Evolutionary conservation across 257 asterid species (phyloP).

Genomic region (Plantago ovata): DNA sequence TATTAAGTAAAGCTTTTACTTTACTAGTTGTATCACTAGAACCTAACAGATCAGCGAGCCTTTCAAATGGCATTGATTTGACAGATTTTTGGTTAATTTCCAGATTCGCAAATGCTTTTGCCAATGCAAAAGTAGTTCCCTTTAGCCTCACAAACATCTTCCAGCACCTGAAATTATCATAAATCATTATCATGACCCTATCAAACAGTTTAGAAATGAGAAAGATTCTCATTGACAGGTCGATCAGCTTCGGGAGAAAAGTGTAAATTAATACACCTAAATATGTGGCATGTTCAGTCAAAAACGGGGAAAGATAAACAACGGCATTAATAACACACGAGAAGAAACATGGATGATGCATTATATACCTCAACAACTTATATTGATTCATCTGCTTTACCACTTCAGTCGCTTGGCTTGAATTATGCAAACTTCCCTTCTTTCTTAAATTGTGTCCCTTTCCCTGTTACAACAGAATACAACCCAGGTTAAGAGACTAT

Average conservation of each 20-base stretch:
- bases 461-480: too few relatives aligned
- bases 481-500: too few relatives aligned
- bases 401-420: too few relatives aligned
- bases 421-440: conserved; percentile 4
- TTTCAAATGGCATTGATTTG: conserved; percentile 85
- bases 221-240: neutral
- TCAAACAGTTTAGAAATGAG: neutral
- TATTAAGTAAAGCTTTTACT: conserved; percentile 70
- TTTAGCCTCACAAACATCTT: conserved; percentile 14
- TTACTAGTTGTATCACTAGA: conserved; percentile 55
- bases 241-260: neutral
- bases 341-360: too few relatives aligned
- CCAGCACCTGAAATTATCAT: too few relatives aligned
- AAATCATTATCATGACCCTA: too few relatives aligned
- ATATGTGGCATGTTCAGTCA: neutral
- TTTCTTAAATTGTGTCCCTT: too few relatives aligned
- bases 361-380: too few relatives aligned
- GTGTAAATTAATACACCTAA: neutral
- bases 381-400: too few relatives aligned
- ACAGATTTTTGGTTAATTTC: conserved; percentile 61
- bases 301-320: neutral
- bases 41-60: conserved; percentile 71
- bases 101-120: conserved; percentile 54
- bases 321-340: too few relatives aligned
- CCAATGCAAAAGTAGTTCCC: conserved; percentile 52